Conservation (phyloP, 768 basidiomycete genomes). For the Suillus clintonianus region DNA sequence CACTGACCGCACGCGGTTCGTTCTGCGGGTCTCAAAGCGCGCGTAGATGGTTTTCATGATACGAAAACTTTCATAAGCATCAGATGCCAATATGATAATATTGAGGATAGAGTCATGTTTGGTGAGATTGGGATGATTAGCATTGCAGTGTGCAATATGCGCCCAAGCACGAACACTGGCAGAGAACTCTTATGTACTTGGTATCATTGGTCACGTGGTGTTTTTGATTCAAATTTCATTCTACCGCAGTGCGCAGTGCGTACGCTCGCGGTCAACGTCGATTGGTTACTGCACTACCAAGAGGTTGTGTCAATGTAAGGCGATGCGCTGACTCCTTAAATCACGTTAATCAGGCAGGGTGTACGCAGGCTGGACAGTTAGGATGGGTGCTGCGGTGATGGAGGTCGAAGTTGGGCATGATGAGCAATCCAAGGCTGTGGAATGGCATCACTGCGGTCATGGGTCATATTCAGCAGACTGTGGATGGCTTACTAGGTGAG, state of each 20-base stretch:
- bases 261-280: too few species aligned
- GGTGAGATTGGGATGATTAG: not conserved
- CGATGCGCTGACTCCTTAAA: not conserved
- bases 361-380: not conserved
- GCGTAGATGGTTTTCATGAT: not conserved
- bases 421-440: not conserved
- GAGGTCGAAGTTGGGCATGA: not conserved
- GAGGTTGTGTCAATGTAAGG: not conserved
- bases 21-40: not conserved
- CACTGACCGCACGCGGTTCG: not conserved
- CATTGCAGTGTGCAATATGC: too few species aligned
- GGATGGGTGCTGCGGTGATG: not conserved
- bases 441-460: not conserved
- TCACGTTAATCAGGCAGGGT: not conserved
- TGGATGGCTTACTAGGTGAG: not conserved
- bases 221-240: too few species aligned
- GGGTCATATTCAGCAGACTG: not conserved
- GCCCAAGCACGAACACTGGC: too few species aligned
- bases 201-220: not conserved
- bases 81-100: not conserved
- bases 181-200: too few species aligned
- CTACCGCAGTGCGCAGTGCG: too few species aligned
- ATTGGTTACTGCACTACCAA: not conserved
- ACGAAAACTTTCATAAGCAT: not conserved
- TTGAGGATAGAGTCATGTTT: too few species aligned